Percentiles rank a stretch among this genome's conserved stretches.
Evolutionary conservation across 371 early-diverging fungal species (phyloP).

Genomic region (Dichotomocladium elegans): DNA sequence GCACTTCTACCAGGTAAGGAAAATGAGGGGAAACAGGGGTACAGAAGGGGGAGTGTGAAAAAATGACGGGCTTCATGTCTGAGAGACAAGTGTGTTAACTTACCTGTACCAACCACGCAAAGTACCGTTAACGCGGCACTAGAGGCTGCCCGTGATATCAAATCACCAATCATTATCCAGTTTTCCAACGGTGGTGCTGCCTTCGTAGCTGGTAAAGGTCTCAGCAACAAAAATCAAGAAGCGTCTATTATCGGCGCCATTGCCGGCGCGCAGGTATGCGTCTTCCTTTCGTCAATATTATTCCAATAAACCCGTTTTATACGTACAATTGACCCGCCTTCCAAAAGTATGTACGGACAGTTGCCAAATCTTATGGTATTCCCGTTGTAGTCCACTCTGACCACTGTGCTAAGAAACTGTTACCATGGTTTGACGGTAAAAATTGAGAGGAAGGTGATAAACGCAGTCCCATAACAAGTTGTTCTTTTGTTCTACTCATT

Average conservation of each 20-base stretch:
- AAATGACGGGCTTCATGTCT: constrained; percentile 4
- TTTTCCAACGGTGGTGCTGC: constrained; percentile 90
- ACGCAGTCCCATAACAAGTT: neutral
- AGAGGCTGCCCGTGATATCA: constrained; percentile 88
- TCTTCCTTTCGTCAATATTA: neutral
- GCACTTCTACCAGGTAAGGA: constrained; percentile 75
- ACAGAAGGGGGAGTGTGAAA: constrained; percentile 4
- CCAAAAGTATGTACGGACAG: constrained; percentile 64
- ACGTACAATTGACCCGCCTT: neutral
- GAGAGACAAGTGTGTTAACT: neutral
- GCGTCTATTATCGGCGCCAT: constrained; percentile 87
- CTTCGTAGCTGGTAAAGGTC: constrained; percentile 87
- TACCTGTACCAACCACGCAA: neutral
- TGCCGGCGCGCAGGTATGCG: constrained; percentile 74
- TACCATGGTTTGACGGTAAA: constrained; percentile 91
- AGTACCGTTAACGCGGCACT: constrained; percentile 86
- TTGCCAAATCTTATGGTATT: constrained; percentile 86
- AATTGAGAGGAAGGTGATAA: too few relatives aligned
- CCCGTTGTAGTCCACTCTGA: constrained; percentile 89
- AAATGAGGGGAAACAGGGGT: neutral
- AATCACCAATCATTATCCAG: constrained; percentile 89
- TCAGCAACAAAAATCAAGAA: constrained; percentile 81
- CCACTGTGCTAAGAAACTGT: constrained; percentile 92
- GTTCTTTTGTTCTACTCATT: neutral
- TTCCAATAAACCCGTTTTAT: neutral